Evolutionary conservation across 2,329 filamentous ascomycete genomes (phyloP).

Genomic region (Trichoderma lentiforme): DNA sequence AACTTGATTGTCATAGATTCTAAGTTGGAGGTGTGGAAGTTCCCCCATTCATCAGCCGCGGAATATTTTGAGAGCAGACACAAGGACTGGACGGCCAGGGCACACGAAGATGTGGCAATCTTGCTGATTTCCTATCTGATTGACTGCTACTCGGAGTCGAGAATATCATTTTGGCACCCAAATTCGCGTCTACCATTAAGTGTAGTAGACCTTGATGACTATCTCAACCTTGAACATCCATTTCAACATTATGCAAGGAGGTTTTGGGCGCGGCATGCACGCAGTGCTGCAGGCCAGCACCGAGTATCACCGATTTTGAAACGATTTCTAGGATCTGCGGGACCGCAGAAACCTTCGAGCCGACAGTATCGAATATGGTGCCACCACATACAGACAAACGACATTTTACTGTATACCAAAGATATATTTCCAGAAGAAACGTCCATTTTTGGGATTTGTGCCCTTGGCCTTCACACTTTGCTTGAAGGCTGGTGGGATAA

Average conservation of each 20-base stretch:
- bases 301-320: background rate
- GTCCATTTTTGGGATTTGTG: background rate
- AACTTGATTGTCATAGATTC: background rate
- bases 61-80: background rate
- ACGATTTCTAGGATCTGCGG: background rate
- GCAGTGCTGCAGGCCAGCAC: background rate
- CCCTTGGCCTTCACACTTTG: background rate
- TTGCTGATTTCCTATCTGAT: background rate
- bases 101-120: background rate
- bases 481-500: slow-evolving; percentile 1
- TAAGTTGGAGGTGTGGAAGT: background rate
- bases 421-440: background rate
- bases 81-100: background rate
- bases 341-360: background rate
- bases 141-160: background rate
- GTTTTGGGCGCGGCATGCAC: background rate
- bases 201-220: background rate
- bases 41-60: background rate
- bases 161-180: too few species aligned
- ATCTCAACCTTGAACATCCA: background rate
- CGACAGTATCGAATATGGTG: too few species aligned
- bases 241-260: background rate
- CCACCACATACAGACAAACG: too few species aligned
- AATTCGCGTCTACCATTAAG: too few species aligned
- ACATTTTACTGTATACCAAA: too few species aligned